phyloP scores from a whole-genome alignment of 768 basidiomycete species.

The Rhodotorula paludigena region DNA sequence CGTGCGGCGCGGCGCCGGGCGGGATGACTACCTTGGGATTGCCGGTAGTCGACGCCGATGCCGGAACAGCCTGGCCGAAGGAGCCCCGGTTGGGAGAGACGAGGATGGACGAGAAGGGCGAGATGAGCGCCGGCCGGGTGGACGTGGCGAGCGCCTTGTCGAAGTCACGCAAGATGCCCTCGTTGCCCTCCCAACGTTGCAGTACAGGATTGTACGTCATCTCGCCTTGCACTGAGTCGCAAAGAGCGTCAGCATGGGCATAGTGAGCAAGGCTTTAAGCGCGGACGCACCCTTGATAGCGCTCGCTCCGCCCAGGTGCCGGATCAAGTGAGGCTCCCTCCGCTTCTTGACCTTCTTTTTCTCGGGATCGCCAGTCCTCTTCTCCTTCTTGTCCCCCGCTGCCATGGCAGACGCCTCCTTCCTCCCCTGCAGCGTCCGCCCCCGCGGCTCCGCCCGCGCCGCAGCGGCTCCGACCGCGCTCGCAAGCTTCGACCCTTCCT shows the following conservation, averaged over 20 bases:
- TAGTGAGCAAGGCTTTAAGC: not conserved
- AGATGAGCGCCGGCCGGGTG: slow-evolving; percentile 89
- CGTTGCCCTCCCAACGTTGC: slow-evolving; percentile 96
- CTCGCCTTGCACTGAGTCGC: slow-evolving; percentile 69
- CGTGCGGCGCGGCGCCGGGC: slow-evolving; percentile 3
- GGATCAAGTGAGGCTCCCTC: slow-evolving; percentile 80
- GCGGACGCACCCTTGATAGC: slow-evolving; percentile 64
- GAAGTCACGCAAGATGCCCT: slow-evolving; percentile 82
- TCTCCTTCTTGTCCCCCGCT: not conserved
- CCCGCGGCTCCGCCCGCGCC: not conserved
- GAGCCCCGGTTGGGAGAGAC: slow-evolving; percentile 55
- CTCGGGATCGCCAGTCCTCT: not conserved
- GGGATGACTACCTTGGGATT: not conserved
- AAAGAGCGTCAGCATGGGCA: too few species aligned
- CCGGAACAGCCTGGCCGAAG: slow-evolving; percentile 42
- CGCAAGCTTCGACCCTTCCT: not conserved
- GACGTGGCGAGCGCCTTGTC: slow-evolving; percentile 73
- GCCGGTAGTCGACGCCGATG: slow-evolving; percentile 10
- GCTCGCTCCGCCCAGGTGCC: slow-evolving; percentile 65
- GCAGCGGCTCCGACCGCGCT: not conserved
- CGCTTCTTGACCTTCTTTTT: slow-evolving; percentile 29
- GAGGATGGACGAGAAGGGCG: slow-evolving; percentile 79
- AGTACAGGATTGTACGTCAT: slow-evolving; percentile 95
- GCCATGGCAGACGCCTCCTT: not conserved
- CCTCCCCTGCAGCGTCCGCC: slow-evolving; percentile 3